These are phyloP conservation scores for Tylopilus rubrobrunneus DNA, from an alignment of 768 basidiomycete species.

Conservation along the genomic window DNA sequence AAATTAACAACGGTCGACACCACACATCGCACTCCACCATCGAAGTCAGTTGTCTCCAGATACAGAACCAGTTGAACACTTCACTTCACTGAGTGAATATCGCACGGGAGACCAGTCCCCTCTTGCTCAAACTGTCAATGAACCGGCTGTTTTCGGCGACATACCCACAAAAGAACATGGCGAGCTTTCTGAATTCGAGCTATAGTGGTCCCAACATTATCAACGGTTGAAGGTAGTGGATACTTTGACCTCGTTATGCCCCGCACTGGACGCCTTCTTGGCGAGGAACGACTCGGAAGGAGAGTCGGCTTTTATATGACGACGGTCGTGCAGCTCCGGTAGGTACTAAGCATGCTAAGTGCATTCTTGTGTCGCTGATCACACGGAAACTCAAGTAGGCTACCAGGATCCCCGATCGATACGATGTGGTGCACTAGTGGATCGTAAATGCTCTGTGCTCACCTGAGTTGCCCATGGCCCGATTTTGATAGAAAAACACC, in stretches of 20 bases:
- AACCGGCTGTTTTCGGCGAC: background rate
- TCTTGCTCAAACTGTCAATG: background rate
- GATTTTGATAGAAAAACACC: too few species aligned
- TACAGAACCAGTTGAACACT: too few species aligned
- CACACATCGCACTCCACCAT: too few species aligned
- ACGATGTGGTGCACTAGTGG: too few species aligned
- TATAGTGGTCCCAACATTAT: slow-evolving; percentile 11
- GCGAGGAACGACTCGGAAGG: slow-evolving; percentile 6
- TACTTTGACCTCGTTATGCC: slow-evolving; percentile 21
- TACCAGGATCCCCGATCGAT: slow-evolving; percentile 25
- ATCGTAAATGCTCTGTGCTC: too few species aligned
- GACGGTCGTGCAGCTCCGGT: background rate
- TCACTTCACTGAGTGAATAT: too few species aligned
- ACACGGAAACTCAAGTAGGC: slow-evolving; percentile 5
- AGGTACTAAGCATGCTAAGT: too few species aligned
- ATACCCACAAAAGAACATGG: background rate
- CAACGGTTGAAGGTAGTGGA: slow-evolving; percentile 12
- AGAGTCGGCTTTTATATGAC: slow-evolving; percentile 2
- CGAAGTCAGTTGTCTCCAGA: too few species aligned
- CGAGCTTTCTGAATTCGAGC: slow-evolving; percentile 5
- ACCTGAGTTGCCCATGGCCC: too few species aligned
- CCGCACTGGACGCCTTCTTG: slow-evolving; percentile 23
- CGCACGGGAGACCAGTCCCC: background rate
- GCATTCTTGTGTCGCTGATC: too few species aligned
- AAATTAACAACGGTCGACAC: too few species aligned